Conservation (phyloP, 768 basidiomycete species). For the Boletus rubroflammeus region DNA sequence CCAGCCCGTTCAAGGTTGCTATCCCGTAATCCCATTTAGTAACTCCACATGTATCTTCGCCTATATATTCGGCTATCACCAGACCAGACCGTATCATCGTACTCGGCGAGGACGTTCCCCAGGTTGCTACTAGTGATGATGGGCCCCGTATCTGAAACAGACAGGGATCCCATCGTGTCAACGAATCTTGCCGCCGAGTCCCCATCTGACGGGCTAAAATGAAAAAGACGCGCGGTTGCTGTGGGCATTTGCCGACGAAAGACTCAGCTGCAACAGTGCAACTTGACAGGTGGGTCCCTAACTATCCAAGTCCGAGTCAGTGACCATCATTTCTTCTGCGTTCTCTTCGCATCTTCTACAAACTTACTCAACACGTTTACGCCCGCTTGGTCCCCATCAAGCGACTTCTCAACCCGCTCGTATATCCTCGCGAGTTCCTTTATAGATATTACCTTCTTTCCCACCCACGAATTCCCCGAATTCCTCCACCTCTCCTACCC, state of each 20-base stretch:
- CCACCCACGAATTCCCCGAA: slow-evolving; percentile 53
- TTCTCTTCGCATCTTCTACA: slow-evolving; percentile 42
- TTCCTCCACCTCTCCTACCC: slow-evolving; percentile 63
- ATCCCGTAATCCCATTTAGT: slow-evolving; percentile 29
- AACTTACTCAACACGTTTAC: slow-evolving; percentile 40
- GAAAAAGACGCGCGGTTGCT: slow-evolving; percentile 21
- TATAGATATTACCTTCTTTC: slow-evolving; percentile 42
- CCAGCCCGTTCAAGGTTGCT: slow-evolving; percentile 3
- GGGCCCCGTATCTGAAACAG: background rate
- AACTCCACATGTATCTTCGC: slow-evolving; percentile 14
- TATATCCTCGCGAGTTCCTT: slow-evolving; percentile 47
- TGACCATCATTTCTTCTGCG: background rate
- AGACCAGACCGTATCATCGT: background rate
- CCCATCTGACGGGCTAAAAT: slow-evolving; percentile 21
- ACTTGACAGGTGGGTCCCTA: slow-evolving; percentile 13
- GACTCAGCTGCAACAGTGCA: background rate
- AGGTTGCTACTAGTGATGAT: background rate
- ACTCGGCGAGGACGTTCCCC: background rate
- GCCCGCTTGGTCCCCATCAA: slow-evolving; percentile 38
- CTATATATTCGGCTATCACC: slow-evolving; percentile 14
- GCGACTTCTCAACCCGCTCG: slow-evolving; percentile 39
- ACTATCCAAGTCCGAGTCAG: background rate
- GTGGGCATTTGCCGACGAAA: slow-evolving; percentile 12
- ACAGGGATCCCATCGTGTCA: slow-evolving; percentile 1
- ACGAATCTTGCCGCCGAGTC: background rate